Evolutionary conservation across 179 eudicot genomes (phyloP), one percentile per base, ranked within the genome.

Genomic region (Heliamphora pulchella): DNA sequence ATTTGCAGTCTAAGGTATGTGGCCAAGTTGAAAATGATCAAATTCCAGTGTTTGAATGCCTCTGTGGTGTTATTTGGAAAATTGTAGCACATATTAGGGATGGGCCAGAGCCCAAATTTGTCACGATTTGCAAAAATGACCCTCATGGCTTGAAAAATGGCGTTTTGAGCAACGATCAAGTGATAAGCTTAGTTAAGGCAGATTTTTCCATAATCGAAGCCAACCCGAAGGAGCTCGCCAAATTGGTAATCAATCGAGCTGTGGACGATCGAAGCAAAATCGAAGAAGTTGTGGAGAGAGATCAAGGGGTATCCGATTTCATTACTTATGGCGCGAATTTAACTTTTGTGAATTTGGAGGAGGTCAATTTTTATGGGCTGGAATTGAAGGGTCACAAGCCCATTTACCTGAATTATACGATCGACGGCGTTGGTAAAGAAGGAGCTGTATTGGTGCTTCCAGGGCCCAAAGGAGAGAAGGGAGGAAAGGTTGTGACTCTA

Each of bases 321-420:
- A 68, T 90, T 22, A 5, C 89, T 22, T 94, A 94, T 15, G 98
- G 97, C 15, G 87, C 93, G 3, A 94, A 91, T 62, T 83, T 91
- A 81, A 94, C 98, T 2, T 91, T 94, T 48, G 89, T 89, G 72
- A 83, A 91, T 59, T 64, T 87, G 63, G 92, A 83, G 48, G 89
- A 85, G 3, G 92, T 84, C 9, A 18, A 64, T 8, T 79, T 90
- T n/a, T 90, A 94, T 68, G 93, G 86, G 58, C 83, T 94, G 41
- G 86, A 86, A 57, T 9, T 91, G 20, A 84, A 82, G 17, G 97
- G 96, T 55, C 8, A 79, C 5, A 76, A 73, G 51, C 96, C 96
- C 1, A 63, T 67, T 61, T 78, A 79, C 5, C 96, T 81, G 47
- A 85, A 76, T 71, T 88, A 84, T 79, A 80, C 69, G 55, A 61